Evolutionary conservation across 257 asterid genomes (phyloP), one percentile per base, ranked within the genome.

Genomic region (Nemophila menziesii): DNA sequence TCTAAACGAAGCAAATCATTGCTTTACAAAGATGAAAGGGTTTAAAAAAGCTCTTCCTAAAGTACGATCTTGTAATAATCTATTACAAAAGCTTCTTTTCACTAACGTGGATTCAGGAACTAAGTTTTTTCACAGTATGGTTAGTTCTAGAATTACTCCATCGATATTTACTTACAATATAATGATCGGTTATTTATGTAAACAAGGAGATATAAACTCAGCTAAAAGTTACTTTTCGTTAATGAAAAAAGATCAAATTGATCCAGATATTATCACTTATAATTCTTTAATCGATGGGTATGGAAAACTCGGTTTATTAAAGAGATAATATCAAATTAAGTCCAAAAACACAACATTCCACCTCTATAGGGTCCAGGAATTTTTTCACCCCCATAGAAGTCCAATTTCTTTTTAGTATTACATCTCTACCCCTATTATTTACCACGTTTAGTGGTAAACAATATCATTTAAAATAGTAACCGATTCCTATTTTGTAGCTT

Each of bases 241-340:
- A 63, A 87, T 87, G 97, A 87, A 80, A 62, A 67, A 62, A 21
- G 42, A 20, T 41, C 80, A 83, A 9, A 50, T 87, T 17, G 39
- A 53, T 42, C 97, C 97, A 0, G 95, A 87, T 53, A 64, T 73
- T 34, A 77, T 83, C 54, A 80, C 97, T 29, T 83, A 87, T 53
- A 87, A 87, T 68, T 68, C 92, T 51, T 85, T 87, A 20, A 71
- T 83, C 62, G 93, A 87, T 62, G 93, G 72, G 14, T 54, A 51
- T 42, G 97, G 97, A 23, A 87, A 80, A 52, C 29, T 67, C 7
- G 97, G 92, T 53, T 74, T 77, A 39, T 57, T n/a, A n/a, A n/a
- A n/a, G n/a, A n/a, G n/a, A n/a, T n/a, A n/a, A n/a, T n/a, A n/a
- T n/a, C n/a, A n/a, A n/a, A n/a, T n/a, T n/a, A n/a, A n/a, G n/a